A percentile compares a stretch with the other conserved stretches of the same genome.
phyloP scores from a whole-genome alignment of 148 eudicot species.

The Fagopyrum tataricum region DNA sequence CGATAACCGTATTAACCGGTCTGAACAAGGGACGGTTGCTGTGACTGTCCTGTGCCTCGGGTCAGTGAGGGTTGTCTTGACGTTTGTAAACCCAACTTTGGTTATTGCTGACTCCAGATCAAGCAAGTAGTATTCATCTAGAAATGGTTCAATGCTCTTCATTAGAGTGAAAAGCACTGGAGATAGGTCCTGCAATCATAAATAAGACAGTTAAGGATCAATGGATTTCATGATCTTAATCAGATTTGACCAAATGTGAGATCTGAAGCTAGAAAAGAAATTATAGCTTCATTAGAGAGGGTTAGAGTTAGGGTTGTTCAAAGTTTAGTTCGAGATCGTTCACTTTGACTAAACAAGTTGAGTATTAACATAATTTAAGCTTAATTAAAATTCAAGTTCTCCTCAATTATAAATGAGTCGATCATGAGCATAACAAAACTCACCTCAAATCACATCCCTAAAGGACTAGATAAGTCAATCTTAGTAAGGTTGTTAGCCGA shows the following conservation, averaged over 20 bases:
- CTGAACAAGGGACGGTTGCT: constrained; percentile 57
- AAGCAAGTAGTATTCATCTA: constrained; percentile 85
- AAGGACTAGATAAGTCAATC: too few species aligned
- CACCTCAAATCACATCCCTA: too few species aligned
- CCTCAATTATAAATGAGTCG: too few species aligned
- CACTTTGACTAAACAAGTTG: too few species aligned
- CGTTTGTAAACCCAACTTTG: constrained; percentile 65
- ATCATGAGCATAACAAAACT: too few species aligned
- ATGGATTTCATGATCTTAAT: not conserved
- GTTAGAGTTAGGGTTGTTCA: too few species aligned
- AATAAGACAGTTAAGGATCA: not conserved
- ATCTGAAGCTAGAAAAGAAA: not conserved
- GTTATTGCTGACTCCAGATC: constrained; percentile 62
- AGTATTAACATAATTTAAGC: too few species aligned
- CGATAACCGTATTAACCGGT: not conserved
- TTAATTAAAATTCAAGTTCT: too few species aligned
- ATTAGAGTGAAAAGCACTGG: constrained; percentile 92
- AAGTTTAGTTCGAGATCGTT: too few species aligned
- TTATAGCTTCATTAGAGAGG: not conserved
- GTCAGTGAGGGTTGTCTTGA: constrained; percentile 63
- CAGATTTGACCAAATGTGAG: not conserved
- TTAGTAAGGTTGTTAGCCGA: too few species aligned
- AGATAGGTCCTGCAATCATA: constrained; percentile 57
- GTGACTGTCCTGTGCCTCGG: constrained; percentile 94
- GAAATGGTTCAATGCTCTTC: constrained; percentile 98